A percentile compares a stretch with the other conserved stretches of the same genome.
phyloP scores from a whole-genome alignment of 306 rosid genomes.

The Quillaja saponaria region DNA sequence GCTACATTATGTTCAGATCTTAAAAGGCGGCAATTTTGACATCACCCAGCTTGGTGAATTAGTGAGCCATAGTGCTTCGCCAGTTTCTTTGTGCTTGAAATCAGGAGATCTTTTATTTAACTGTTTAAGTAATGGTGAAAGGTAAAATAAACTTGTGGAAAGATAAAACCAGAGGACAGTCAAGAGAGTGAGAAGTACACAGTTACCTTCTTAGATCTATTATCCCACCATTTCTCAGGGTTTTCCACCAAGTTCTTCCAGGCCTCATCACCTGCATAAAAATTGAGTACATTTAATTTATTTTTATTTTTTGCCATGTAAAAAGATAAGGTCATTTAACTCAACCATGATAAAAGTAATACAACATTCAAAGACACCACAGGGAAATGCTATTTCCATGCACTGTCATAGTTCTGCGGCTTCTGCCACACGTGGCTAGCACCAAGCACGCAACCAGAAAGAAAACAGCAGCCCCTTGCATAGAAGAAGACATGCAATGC shows the following conservation, averaged over 20 bases:
- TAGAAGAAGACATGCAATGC: no score
- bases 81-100: constrained; percentile 71
- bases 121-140: constrained; percentile 28
- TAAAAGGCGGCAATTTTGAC: constrained; percentile 49
- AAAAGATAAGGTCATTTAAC: no score
- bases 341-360: neutral
- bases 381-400: no score
- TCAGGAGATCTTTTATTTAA: constrained; percentile 47
- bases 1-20: constrained; percentile 24
- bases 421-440: no score
- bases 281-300: constrained; percentile 19
- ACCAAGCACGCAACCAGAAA: no score
- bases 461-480: no score
- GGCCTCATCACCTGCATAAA: constrained; percentile 45
- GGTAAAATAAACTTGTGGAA: neutral
- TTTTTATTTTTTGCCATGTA: no score
- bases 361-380: no score
- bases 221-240: constrained; percentile 72
- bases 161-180: neutral
- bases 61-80: constrained; percentile 57
- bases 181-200: constrained; percentile 1
- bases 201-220: constrained; percentile 59
- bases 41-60: constrained; percentile 56
- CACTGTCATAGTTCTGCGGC: no score
- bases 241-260: constrained; percentile 67